Conservation (phyloP, 1,284 basidiomycete genomes). For the Cryptococcus depauperatus region DNA sequence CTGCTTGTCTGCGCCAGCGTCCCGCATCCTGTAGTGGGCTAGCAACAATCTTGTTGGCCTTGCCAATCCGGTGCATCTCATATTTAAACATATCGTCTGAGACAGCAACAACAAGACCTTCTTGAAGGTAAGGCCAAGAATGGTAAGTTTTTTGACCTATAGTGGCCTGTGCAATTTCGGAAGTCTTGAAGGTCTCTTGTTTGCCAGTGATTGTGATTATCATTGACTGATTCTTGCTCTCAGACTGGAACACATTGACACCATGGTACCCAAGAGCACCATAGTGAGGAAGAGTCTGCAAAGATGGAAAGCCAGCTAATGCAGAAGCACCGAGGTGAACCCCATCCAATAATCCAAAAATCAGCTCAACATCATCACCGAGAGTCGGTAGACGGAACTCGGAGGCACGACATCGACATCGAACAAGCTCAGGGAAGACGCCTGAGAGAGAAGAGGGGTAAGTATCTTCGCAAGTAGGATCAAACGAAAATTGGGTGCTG, state of each 20-base stretch:
- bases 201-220: constrained; percentile 74
- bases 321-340: constrained; percentile 78
- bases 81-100: constrained; percentile 85
- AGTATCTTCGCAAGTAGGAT: constrained; percentile 54
- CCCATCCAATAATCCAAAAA: constrained; percentile 80
- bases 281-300: constrained; percentile 78
- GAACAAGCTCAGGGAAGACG: constrained; percentile 85
- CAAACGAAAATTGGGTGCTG: constrained; percentile 71
- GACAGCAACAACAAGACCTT: constrained; percentile 77
- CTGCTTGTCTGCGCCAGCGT: constrained; percentile 68
- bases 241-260: constrained; percentile 88
- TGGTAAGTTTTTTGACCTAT: constrained; percentile 71
- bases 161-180: constrained; percentile 66
- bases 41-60: constrained; percentile 55
- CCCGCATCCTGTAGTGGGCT: constrained; percentile 64
- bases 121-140: constrained; percentile 91
- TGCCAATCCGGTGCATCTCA: constrained; percentile 56
- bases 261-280: constrained; percentile 72
- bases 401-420: constrained; percentile 70
- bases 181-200: constrained; percentile 59
- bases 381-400: constrained; percentile 80
- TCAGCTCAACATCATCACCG: constrained; percentile 68
- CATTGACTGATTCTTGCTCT: constrained; percentile 87
- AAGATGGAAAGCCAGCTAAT: constrained; percentile 89
- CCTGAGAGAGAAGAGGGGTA: constrained; percentile 89